These are phyloP conservation scores for Penicillium italicum DNA, from an alignment of 2,329 filamentous ascomycete species.

Conservation along the genomic window DNA sequence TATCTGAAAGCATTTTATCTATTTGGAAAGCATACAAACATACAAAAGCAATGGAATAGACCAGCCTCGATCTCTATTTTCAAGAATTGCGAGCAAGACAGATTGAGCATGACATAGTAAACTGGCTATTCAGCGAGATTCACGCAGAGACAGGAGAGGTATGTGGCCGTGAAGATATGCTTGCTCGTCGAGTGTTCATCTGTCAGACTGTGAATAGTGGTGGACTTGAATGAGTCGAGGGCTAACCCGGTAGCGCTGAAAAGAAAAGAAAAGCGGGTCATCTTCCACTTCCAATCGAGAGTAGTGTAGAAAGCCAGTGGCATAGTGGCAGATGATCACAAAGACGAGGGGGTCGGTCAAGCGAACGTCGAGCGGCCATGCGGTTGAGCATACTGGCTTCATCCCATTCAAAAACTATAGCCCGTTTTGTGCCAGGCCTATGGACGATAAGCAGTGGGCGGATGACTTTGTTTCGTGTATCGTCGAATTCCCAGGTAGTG, in stretches of 20 bases:
- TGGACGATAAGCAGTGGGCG: conserved; percentile 60
- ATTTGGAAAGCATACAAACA: background rate
- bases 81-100: too few species aligned
- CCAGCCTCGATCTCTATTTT: background rate
- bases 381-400: conserved; percentile 50
- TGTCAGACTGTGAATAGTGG: too few species aligned
- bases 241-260: background rate
- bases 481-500: background rate
- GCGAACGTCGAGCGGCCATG: conserved; percentile 38
- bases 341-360: background rate
- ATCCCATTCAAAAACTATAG: conserved; percentile 53
- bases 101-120: too few species aligned
- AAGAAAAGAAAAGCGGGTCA: background rate
- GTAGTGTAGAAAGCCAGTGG: background rate
- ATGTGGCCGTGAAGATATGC: background rate
- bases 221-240: background rate
- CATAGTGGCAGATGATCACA: background rate
- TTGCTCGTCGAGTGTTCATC: too few species aligned
- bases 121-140: background rate
- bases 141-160: background rate
- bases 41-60: background rate
- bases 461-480: background rate
- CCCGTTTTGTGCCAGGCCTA: conserved; percentile 44
- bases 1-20: background rate
- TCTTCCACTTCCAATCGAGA: background rate